Conservation (phyloP, 2,329 filamentous ascomycete genomes). For the Tolypocladium ovalisporum region DNA sequence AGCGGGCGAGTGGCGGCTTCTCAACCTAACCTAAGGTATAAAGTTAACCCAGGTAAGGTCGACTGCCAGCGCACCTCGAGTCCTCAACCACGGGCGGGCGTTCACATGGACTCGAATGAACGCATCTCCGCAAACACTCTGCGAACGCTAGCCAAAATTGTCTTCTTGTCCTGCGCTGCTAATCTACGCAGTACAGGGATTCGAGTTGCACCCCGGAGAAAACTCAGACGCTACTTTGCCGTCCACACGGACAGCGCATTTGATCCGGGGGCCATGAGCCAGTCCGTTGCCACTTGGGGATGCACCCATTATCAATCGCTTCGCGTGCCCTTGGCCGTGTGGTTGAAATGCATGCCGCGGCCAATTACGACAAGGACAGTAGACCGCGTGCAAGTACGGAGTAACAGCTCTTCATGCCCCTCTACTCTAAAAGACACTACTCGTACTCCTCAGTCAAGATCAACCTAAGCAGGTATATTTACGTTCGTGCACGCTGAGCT, state of each 20-base stretch:
- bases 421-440: too few species aligned
- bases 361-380: background rate
- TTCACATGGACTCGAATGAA: background rate
- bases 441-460: too few species aligned
- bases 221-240: background rate
- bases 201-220: background rate
- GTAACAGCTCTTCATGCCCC: too few species aligned
- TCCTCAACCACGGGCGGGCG: background rate
- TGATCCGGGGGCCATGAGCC: background rate
- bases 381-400: background rate
- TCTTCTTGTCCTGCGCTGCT: background rate
- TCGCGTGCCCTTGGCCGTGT: background rate
- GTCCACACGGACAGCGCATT: background rate
- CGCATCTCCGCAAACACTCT: background rate
- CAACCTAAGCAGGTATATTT: background rate
- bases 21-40: background rate
- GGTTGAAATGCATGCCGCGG: background rate
- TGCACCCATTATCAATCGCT: background rate
- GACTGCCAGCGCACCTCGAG: background rate
- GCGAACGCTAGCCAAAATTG: background rate
- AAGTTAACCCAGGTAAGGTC: background rate
- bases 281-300: background rate
- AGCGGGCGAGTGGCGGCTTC: background rate
- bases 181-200: background rate
- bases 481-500: background rate